Evolutionary conservation across 2,329 filamentous ascomycete species (phyloP).

Genomic region (Neonectria ditissima): DNA sequence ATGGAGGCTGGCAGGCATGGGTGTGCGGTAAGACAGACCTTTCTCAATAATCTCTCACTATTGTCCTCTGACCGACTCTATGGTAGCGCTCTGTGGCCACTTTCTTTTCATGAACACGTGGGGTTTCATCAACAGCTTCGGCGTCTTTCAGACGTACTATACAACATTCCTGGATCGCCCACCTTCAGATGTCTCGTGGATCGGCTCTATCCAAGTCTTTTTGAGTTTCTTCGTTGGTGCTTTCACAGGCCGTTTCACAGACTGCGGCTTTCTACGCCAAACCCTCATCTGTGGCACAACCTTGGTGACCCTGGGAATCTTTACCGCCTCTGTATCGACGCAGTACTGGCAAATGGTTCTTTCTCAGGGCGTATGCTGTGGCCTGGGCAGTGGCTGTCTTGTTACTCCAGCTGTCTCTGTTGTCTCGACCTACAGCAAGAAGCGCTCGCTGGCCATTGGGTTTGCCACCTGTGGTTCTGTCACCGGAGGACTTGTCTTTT

Average conservation of each 20-base stretch:
- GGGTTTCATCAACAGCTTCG: constrained; percentile 16
- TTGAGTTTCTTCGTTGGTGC: constrained; percentile 8
- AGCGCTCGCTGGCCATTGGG: constrained; percentile 8
- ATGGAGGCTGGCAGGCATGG: neutral
- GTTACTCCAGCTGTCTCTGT: constrained; percentile 7
- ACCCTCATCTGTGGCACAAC: neutral
- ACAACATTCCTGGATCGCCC: neutral
- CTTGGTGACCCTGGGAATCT: constrained; percentile 4
- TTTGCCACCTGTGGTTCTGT: constrained; percentile 4
- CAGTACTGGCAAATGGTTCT: constrained; percentile 17
- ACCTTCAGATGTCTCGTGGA: constrained; percentile 11
- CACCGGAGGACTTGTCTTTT: constrained; percentile 6
- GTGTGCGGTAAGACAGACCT: neutral
- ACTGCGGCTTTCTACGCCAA: neutral
- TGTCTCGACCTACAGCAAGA: constrained; percentile 8
- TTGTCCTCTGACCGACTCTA: neutral
- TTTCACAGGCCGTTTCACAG: constrained; percentile 3
- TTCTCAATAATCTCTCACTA: neutral
- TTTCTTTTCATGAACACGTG: constrained; percentile 15
- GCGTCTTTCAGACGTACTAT: constrained; percentile 14
- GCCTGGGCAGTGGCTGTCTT: constrained; percentile 6
- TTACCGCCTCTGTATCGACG: neutral
- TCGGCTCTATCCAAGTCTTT: constrained; percentile 10
- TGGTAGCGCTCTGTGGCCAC: neutral
- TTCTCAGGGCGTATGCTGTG: constrained; percentile 7